Percentiles rank a stretch among this genome's conserved stretches.
Conservation (phyloP, 176 grass and related monocot genomes). For the Microstegium vimineum region DNA sequence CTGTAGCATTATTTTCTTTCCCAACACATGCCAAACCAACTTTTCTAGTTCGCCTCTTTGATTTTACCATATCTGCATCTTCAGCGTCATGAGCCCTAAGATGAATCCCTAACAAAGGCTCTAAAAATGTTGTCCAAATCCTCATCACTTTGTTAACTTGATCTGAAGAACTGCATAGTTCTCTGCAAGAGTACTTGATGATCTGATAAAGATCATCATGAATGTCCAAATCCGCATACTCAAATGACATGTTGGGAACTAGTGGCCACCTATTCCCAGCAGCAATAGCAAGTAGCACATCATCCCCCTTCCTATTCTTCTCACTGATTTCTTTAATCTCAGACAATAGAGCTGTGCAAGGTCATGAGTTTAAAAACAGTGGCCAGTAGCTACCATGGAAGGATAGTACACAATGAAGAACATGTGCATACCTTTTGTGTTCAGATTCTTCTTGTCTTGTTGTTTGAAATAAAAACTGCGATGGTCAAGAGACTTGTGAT, state of each 20-base stretch:
- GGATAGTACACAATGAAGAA: constrained; percentile 23
- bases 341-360: constrained; percentile 73
- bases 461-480: constrained; percentile 99
- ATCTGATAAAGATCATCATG: constrained; percentile 92
- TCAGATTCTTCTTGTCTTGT: constrained; percentile 90
- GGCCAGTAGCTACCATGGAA: constrained; percentile 18
- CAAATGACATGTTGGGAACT: constrained; percentile 87
- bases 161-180: constrained; percentile 83
- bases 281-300: constrained; percentile 79
- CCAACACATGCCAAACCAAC: constrained; percentile 27
- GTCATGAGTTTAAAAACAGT: constrained; percentile 27
- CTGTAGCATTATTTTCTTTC: constrained; percentile 37
- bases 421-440: constrained; percentile 66
- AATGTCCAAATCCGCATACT: constrained; percentile 64
- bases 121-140: constrained; percentile 86
- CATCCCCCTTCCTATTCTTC: constrained; percentile 92
- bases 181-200: constrained; percentile 89
- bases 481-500: constrained; percentile 96
- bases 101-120: constrained; percentile 73
- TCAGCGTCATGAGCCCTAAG: constrained; percentile 33
- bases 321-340: constrained; percentile 99
- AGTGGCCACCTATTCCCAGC: constrained; percentile 76
- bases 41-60: constrained; percentile 55
- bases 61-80: constrained; percentile 53
- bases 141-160: constrained; percentile 90